phyloP scores from a whole-genome alignment of 2,329 filamentous ascomycete genomes.

The Alternaria metachromatica region DNA sequence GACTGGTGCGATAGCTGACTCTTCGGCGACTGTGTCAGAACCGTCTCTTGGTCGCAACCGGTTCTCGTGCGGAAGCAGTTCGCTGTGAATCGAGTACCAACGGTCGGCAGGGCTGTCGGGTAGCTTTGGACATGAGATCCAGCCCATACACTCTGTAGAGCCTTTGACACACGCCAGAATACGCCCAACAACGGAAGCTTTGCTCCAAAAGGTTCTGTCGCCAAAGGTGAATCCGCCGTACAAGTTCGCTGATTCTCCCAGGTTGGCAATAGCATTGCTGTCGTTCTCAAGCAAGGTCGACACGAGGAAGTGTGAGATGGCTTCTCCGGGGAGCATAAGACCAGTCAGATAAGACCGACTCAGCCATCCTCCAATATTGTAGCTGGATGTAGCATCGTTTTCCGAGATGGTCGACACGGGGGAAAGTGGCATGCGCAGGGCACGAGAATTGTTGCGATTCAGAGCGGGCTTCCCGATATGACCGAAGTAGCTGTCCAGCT shows the following conservation, averaged over 20 bases:
- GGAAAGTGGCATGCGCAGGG: conserved; percentile 41
- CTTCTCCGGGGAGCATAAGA: conserved; percentile 61
- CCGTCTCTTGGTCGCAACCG: conserved; percentile 49
- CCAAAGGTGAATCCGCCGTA: conserved; percentile 62
- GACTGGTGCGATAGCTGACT: conserved; percentile 47
- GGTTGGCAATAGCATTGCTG: conserved; percentile 53
- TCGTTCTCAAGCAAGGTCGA: conserved; percentile 64
- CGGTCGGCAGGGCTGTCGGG: conserved; percentile 53
- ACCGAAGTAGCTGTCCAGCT: conserved; percentile 47
- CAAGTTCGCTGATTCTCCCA: conserved; percentile 60
- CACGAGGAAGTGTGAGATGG: conserved; percentile 62
- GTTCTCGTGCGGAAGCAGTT: conserved; percentile 36
- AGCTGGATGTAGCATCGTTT: conserved; percentile 16
- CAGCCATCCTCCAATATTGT: conserved; percentile 59
- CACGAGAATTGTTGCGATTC: conserved; percentile 36
- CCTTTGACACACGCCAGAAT: conserved; percentile 57
- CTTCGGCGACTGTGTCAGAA: conserved; percentile 38
- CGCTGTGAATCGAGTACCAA: conserved; percentile 58
- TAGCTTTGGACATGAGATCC: conserved; percentile 55
- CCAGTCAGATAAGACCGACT: conserved; percentile 63
- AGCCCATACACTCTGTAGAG: conserved; percentile 62
- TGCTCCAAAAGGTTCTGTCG: conserved; percentile 63
- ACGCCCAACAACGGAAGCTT: conserved; percentile 60
- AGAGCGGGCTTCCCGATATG: conserved; percentile 31
- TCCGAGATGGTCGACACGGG: conserved; percentile 19